Base-by-base conservation (phyloP, 805 yeast genomes). In the Pichia scutulata region DNA sequence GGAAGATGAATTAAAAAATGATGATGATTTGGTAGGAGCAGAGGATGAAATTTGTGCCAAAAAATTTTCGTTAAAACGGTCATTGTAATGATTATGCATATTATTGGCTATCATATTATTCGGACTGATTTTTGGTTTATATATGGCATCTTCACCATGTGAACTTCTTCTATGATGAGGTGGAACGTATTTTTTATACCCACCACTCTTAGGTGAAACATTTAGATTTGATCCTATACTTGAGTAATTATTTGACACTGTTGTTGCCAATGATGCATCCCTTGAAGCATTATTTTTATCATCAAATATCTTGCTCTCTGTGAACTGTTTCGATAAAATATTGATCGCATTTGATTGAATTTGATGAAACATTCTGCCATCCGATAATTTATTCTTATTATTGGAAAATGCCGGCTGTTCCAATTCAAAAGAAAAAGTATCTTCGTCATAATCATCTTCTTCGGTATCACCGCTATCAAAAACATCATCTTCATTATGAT, bases 151-250 rank as follows among this genome's bases (percentile, higher is more conserved):
- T 7, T 48, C 54, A 10, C 52, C 49, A 61, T 61, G 66, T 9
- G 67, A 65, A 43, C 67, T 66, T 48, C 72, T 66, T 57, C 82
- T 69, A 52, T 76, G 80, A 57, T 77, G 82, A 14, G 82, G 82
- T 25, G 81, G 81, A 21, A 77, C 67, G 55, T 77, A 77, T 44
- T 67, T 63, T 41, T 58, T 61, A 28, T 50, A 50, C 1, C 39
- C 41, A 23, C 37, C 19, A 33, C 37, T 33, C n/a, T 50, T 50
- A 7, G 59, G 52, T 13, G 57, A 51, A 1, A 42, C 41, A 2
- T 57, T 50, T 23, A 56, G 37, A 48, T 57, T 58, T 21, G 65
- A 58, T 1, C 62, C 66, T 37, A 54, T 53, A 5, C 66, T 58
- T 7, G 64, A 58, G 16, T 55, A 43, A 43, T 60, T 60, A 30